These are phyloP conservation scores for Ogataea neopini DNA, from an alignment of 805 yeast species.

Conservation along the genomic window DNA sequence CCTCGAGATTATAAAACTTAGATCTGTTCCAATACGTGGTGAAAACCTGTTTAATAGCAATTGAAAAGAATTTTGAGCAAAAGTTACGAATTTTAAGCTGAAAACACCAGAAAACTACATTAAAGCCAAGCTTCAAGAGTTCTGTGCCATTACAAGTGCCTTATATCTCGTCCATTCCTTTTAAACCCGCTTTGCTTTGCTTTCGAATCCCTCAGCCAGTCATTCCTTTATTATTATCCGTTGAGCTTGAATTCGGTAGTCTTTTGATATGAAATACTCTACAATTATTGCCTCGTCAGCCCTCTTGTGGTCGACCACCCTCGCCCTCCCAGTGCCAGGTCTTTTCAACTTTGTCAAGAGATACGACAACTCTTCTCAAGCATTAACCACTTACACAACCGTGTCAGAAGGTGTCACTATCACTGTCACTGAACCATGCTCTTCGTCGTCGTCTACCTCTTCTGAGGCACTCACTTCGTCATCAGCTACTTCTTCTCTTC, in stretches of 20 bases:
- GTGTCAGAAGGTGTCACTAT: conserved; percentile 23
- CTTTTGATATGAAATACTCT: conserved; percentile 19
- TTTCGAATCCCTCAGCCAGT: conserved; percentile 25
- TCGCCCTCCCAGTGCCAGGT: conserved; percentile 24
- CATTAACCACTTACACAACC: conserved; percentile 21
- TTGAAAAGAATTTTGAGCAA: background rate
- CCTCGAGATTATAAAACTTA: conserved; percentile 1
- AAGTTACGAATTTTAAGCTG: background rate
- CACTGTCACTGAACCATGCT: conserved; percentile 18
- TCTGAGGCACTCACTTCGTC: conserved; percentile 5
- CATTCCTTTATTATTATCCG: conserved; percentile 29
- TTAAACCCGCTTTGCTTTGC: conserved; percentile 4
- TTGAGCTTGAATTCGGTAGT: conserved; percentile 19
- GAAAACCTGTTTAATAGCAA: background rate
- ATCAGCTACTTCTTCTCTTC: conserved; percentile 2
- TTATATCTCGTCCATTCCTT: conserved; percentile 27
- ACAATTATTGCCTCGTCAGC: conserved; percentile 14
- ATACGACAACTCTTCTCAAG: conserved; percentile 28
- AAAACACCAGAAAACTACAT: background rate
- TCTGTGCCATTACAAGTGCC: conserved; percentile 6
- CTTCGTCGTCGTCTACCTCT: conserved; percentile 7
- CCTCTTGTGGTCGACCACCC: conserved; percentile 15
- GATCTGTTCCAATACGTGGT: background rate
- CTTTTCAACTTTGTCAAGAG: conserved; percentile 27
- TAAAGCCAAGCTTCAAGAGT: background rate